These are phyloP conservation scores for Capronia coronata DNA, from an alignment of 2,329 filamentous ascomycete genomes.

Conservation along the genomic window DNA sequence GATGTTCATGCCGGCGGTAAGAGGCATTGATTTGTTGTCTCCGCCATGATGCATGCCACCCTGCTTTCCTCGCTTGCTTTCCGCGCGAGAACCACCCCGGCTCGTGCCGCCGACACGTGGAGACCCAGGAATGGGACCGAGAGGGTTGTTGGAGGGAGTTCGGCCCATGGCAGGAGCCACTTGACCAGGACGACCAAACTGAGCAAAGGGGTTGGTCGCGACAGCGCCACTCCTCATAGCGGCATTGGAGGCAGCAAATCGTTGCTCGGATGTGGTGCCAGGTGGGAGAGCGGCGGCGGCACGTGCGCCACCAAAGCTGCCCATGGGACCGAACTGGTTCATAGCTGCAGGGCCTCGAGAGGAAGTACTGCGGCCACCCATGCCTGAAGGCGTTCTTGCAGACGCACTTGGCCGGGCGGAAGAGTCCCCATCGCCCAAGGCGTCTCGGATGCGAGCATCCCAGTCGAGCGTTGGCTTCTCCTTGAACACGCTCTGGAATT, in stretches of 20 bases:
- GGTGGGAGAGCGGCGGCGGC: slow-evolving; percentile 62
- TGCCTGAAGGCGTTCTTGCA: slow-evolving; percentile 44
- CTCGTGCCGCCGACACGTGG: slow-evolving; percentile 65
- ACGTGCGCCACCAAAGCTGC: slow-evolving; percentile 54
- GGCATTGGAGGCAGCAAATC: slow-evolving; percentile 60
- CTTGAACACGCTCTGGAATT: slow-evolving; percentile 93
- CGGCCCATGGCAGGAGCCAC: slow-evolving; percentile 58
- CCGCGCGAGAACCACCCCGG: slow-evolving; percentile 40
- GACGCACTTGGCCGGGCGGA: slow-evolving; percentile 59
- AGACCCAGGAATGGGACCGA: slow-evolving; percentile 60
- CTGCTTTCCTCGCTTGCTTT: slow-evolving; percentile 47
- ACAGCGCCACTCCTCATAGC: slow-evolving; percentile 39
- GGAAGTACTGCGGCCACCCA: slow-evolving; percentile 47
- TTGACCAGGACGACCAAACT: slow-evolving; percentile 56
- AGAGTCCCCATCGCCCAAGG: slow-evolving; percentile 67
- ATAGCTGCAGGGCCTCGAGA: slow-evolving; percentile 47
- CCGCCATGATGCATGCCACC: slow-evolving; percentile 57
- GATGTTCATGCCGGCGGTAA: slow-evolving; percentile 75
- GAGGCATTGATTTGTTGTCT: slow-evolving; percentile 79
- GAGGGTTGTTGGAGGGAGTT: slow-evolving; percentile 46
- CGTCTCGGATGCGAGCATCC: slow-evolving; percentile 77
- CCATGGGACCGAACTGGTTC: slow-evolving; percentile 56
- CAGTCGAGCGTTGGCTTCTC: slow-evolving; percentile 95
- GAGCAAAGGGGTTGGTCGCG: slow-evolving; percentile 50
- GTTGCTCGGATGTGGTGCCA: slow-evolving; percentile 69